Conservation (phyloP, 345 rosid species). For the Trapa incisa region DNA sequence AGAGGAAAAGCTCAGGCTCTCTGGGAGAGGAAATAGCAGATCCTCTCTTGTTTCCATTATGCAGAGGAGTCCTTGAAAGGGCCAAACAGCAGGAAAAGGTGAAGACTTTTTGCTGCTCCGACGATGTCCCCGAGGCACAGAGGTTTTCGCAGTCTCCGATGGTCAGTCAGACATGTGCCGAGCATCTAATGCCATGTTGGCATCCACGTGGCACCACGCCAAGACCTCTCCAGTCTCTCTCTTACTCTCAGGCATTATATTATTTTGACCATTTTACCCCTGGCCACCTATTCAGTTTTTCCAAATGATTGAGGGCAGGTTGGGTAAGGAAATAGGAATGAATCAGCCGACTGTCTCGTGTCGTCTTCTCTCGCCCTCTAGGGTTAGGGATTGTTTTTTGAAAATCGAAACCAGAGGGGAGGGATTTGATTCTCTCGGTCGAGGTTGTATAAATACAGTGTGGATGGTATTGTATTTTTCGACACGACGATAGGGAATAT, state of each 20-base stretch:
- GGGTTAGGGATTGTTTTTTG: neutral
- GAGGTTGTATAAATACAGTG: neutral
- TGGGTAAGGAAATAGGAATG: neutral
- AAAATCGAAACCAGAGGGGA: neutral
- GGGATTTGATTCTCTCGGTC: constrained; percentile 3
- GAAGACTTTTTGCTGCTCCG: neutral
- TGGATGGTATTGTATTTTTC: neutral
- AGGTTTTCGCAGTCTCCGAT: neutral
- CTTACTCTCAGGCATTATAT: too few relatives aligned
- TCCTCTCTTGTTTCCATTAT: neutral
- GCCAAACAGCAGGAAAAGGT: neutral
- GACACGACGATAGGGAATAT: constrained; percentile 3
- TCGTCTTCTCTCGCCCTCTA: neutral
- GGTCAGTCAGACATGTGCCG: neutral
- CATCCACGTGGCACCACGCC: neutral
- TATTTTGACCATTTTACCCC: neutral
- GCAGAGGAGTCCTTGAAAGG: neutral
- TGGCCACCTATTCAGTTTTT: neutral
- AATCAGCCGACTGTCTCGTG: neutral
- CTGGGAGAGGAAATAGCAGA: neutral
- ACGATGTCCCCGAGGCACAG: neutral
- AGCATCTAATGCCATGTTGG: constrained; percentile 5
- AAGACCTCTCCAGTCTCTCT: neutral
- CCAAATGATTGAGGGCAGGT: neutral
- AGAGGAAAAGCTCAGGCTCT: too few relatives aligned